Percentiles rank a stretch among this genome's conserved stretches.
These are phyloP conservation scores for Cryptosporidium meleagridis DNA, from an alignment of 169 alveolate genomes.

Conservation along the genomic window DNA sequence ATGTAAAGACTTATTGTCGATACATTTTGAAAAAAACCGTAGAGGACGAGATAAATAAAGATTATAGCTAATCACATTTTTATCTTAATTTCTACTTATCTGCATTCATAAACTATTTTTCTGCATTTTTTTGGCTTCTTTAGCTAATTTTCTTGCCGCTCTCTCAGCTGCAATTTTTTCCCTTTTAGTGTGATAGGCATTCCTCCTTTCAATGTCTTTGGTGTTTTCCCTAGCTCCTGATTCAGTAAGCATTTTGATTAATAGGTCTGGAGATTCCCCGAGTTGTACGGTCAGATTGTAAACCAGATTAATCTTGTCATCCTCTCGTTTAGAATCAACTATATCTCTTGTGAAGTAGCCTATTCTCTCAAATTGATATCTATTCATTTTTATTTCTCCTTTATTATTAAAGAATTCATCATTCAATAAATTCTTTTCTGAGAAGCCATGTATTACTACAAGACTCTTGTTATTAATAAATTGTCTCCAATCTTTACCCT, in stretches of 20 bases:
- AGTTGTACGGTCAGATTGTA: constrained; percentile 51
- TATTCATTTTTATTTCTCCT: constrained; percentile 79
- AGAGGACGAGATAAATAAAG: neutral
- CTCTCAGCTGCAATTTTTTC: constrained; percentile 63
- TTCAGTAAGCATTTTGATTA: constrained; percentile 32
- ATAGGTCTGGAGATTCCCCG: constrained; percentile 52
- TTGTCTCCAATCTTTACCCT: constrained; percentile 76
- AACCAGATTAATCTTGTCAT: neutral
- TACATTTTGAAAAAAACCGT: neutral
- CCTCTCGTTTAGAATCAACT: constrained; percentile 3
- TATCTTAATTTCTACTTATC: too few species aligned
- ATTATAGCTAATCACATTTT: neutral
- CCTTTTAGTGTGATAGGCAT: constrained; percentile 28
- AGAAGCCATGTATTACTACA: neutral
- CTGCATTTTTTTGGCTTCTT: neutral
- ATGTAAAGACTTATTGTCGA: constrained; percentile 6
- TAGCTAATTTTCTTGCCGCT: constrained; percentile 40
- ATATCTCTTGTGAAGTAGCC: constrained; percentile 84
- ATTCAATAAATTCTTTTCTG: constrained; percentile 31
- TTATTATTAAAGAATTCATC: constrained; percentile 61
- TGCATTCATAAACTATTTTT: neutral
- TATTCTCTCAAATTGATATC: constrained; percentile 89
- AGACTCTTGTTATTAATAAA: constrained; percentile 81
- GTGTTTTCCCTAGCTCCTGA: constrained; percentile 45
- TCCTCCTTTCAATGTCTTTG: constrained; percentile 34